Base-by-base conservation (phyloP, 2,329 filamentous ascomycete genomes). In the Bipolaris bicolor region DNA sequence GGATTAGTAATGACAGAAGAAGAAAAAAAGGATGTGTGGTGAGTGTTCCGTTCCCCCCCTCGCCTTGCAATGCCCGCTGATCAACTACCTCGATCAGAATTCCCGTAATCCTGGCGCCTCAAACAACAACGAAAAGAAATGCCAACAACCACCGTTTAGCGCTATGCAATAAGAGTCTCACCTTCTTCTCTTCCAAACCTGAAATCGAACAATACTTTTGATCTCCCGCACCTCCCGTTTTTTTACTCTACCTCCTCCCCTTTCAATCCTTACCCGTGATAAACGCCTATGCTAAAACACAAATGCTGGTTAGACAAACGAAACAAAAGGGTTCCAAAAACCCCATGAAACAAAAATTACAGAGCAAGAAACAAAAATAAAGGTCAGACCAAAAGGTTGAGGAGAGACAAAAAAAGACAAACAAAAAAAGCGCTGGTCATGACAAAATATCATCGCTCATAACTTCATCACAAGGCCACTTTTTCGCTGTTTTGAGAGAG, bases 381-480 rank as follows among this genome's bases (percentile, higher is more conserved):
- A 26, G 7, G 26, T 26, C 13, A 31, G 29, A 31, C 29, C 26
- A 48, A 44, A 37, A 52, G 29, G 29, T 11, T 13, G 10, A 36
- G 50, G 22, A 39, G 13, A 36, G 15, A 22, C 20, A 16, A 36
- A 29, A 3, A 16, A 16, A 44, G 26, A 44, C 22, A 55, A 49
- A 34, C 29, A 41, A 34, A 36, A 57, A 41, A 55, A 55, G 13
- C 24, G 34, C 18, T 54, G 13, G 45, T 57, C 39, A 39, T 57
- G 49, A 56, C 22, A 59, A 52, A 34, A 47, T 41, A 43, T 58
- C 58, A 60, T 64, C 37, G 44, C 52, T 58, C 56, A 54, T 57
- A 54, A 57, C 45, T 45, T 54, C 55, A 49, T 57, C 39, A 48
- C 36, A 41, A 7, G 15, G 10, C 29, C 29, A 13, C 29, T 39